Base-by-base conservation (phyloP, 495 filamentous ascomycete genomes). In the Penicillium nucicola region DNA sequence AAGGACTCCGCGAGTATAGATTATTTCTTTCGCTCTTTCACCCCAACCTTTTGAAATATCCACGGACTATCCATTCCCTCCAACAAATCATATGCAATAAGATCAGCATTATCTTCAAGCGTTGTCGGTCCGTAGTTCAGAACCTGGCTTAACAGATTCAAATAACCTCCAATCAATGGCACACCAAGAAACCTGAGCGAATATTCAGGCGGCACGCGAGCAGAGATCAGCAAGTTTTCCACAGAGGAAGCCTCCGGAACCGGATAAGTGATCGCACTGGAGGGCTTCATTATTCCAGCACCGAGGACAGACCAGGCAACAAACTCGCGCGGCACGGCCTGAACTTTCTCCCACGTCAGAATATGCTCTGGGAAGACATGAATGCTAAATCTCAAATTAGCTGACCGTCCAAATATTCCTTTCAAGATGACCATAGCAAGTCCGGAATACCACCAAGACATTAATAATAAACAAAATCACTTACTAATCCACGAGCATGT, bases 81-180 rank as follows among this genome's bases (percentile, higher is more conserved):
- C 20, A 62, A 58, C 41, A 72, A 50, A 54, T 73, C 69, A 35
- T 53, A 54, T 9, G 69, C 68, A 31, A 73, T 62, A 18, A 71
- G 62, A 50, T 71, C 66, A 4, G 65, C 68, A 50, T 63, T 62
- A 30, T 64, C 55, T 35, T 72, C 69, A 14, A 65, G 53, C 3
- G 45, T 46, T 12, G 62, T 58, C 12, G 20, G 20, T 22, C 10
- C 46, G 50, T 68, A 69, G 3, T 39, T 45, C 11, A 35, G 8
- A 8, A 34, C 36, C 42, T 68, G 65, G n/a, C 30, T 35, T 8
- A 59, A 19, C 13, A 54, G 14, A 43, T 56, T 58, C 11, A 61
- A 13, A 35, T 54, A 51, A 0, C 48, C 47, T 25, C 65, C 65
- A 23, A 68, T 12, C 17, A 57, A 22, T 4, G 65, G 65, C 2